phyloP scores from a whole-genome alignment of 768 basidiomycete species.

The Cyclocybe cylindracea region DNA sequence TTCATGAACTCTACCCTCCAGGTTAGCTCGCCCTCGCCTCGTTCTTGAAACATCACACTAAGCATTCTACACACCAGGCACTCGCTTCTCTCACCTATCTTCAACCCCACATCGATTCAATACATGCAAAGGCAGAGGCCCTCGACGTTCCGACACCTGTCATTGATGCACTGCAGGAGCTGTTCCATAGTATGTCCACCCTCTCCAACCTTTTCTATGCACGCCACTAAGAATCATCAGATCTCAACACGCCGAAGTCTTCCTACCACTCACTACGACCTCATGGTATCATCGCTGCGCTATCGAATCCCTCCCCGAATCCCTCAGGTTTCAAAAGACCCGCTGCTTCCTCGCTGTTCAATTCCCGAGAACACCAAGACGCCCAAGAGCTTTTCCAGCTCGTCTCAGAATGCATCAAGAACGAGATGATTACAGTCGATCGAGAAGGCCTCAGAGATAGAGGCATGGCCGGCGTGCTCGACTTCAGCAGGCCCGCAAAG shows the following conservation, averaged over 20 bases:
- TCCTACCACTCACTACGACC: conserved; percentile 70
- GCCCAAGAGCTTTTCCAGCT: conserved; percentile 98
- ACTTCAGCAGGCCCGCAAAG: conserved; percentile 12
- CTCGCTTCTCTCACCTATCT: conserved; percentile 86
- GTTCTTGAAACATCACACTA: neutral
- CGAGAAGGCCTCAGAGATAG: conserved; percentile 70
- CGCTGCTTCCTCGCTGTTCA: conserved; percentile 53
- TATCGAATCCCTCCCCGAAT: conserved; percentile 47
- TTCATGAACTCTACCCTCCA: conserved; percentile 98
- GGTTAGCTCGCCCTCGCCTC: conserved; percentile 38
- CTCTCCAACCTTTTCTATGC: conserved; percentile 1
- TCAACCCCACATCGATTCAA: conserved; percentile 74
- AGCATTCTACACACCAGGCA: conserved; percentile 49
- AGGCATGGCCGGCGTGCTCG: conserved; percentile 64
- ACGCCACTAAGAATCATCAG: conserved; percentile 33
- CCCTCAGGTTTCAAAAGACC: conserved; percentile 42
- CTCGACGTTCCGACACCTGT: conserved; percentile 86
- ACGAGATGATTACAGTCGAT: conserved; percentile 75
- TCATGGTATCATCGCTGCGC: conserved; percentile 65
- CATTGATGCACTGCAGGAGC: conserved; percentile 74
- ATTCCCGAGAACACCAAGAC: conserved; percentile 94
- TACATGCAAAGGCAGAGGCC: conserved; percentile 75
- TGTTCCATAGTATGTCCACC: conserved; percentile 56
- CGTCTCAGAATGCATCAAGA: conserved; percentile 85
- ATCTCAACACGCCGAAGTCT: conserved; percentile 62